A percentile compares a stretch with the other conserved stretches of the same genome.
Evolutionary conservation across 352 stramenopile genomes (phyloP).

Genomic region (Phytophthora litchii): DNA sequence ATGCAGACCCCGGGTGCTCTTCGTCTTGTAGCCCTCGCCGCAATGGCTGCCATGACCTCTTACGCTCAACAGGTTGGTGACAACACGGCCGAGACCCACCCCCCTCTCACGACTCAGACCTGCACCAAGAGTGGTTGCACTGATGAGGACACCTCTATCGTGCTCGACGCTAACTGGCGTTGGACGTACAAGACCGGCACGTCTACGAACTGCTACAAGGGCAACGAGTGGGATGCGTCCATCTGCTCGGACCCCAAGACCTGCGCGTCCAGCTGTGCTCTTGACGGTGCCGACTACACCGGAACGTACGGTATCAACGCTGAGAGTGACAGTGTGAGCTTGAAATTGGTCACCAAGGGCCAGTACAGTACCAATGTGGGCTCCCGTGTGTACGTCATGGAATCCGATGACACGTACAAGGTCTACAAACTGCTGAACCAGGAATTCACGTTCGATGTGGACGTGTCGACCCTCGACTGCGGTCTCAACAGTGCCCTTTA

Average conservation of each 20-base stretch:
- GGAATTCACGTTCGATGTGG: conserved; percentile 72
- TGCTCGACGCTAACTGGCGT: conserved; percentile 68
- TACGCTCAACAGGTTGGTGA: conserved; percentile 45
- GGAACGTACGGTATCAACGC: conserved; percentile 52
- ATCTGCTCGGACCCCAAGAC: conserved; percentile 49
- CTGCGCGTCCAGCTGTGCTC: conserved; percentile 46
- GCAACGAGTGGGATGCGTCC: conserved; percentile 44
- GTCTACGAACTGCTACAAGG: conserved; percentile 57
- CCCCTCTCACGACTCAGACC: conserved; percentile 35
- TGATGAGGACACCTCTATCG: conserved; percentile 47
- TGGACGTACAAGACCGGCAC: conserved; percentile 50
- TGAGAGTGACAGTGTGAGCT: conserved; percentile 25
- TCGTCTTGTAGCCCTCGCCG: conserved; percentile 24
- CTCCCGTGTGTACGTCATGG: conserved; percentile 59
- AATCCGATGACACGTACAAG: conserved; percentile 44
- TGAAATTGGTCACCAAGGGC: conserved; percentile 56
- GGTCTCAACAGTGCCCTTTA: conserved; percentile 66
- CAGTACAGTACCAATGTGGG: conserved; percentile 54
- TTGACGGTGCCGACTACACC: conserved; percentile 61
- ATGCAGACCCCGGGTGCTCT: conserved; percentile 33
- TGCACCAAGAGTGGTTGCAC: conserved; percentile 34
- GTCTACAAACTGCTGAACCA: conserved; percentile 62
- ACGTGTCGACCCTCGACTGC: conserved; percentile 53
- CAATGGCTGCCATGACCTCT: conserved; percentile 10
- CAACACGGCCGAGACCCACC: conserved; percentile 47